A percentile compares a stretch with the other conserved stretches of the same genome.
Evolutionary conservation across 768 basidiomycete species (phyloP).

Genomic region (Boletus vermiculosoides): DNA sequence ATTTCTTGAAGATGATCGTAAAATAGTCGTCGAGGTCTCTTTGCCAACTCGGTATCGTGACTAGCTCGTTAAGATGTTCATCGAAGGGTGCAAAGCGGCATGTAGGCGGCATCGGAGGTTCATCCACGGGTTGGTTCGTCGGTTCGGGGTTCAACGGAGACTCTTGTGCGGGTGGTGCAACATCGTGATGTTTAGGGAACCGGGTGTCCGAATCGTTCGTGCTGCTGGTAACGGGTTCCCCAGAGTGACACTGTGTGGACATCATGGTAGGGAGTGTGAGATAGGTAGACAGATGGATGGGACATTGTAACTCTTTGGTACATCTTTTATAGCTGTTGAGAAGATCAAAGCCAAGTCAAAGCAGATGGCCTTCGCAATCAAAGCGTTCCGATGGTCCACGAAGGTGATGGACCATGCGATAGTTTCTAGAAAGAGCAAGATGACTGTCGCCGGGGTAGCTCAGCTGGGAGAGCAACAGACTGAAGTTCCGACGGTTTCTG

Average conservation of each 20-base stretch:
- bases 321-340: conserved; percentile 8
- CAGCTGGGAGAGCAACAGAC: conserved; percentile 77
- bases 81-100: conserved; percentile 13
- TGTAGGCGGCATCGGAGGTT: neutral
- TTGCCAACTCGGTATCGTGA: conserved; percentile 10
- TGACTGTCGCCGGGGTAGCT: conserved; percentile 54
- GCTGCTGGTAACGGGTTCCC: neutral
- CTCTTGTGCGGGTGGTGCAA: neutral
- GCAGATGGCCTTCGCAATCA: neutral
- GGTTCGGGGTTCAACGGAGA: neutral
- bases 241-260: neutral
- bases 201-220: neutral
- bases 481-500: conserved; percentile 55
- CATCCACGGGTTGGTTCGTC: neutral
- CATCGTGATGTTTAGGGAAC: neutral
- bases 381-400: neutral
- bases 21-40: conserved; percentile 17
- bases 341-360: conserved; percentile 5
- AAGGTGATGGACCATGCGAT: neutral
- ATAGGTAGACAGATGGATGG: neutral
- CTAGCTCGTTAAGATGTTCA: conserved; percentile 1
- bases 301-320: no score
- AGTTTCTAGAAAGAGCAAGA: rapidly evolving
- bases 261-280: neutral
- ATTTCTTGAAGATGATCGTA: conserved; percentile 6